Base-by-base conservation (phyloP, 2,329 filamentous ascomycete genomes). In the Colletotrichum destructivum region DNA sequence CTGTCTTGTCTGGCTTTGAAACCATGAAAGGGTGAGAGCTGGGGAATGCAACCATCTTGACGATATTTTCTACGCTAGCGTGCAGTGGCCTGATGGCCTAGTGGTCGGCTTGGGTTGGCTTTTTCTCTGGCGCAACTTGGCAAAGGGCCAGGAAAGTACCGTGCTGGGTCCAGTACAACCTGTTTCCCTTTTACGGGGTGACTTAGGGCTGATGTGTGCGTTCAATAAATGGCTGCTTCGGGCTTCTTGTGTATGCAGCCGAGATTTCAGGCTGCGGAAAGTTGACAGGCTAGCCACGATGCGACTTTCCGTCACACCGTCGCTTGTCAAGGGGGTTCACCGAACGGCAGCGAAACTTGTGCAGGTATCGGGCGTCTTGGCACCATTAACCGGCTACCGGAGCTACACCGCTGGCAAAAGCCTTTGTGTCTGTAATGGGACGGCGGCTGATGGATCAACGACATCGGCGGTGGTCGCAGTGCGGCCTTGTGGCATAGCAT, bases 131-230 rank as follows among this genome's bases (percentile, higher is more conserved):
- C 18, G 23, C 11, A 42, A 7, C n/a, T 12, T 47, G 16, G 23
- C n/a, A 16, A 44, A 12, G 47, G 21, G n/a, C 13, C 57, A 38
- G 44, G 46, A 46, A 71, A 71, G 64, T 59, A 59, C 46, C 49
- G 44, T 62, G 63, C 64, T 18, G 21, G n/a, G 13, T 47, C 64
- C 56, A 18, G 16, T 8, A 15, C 44, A 44, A 11, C 64, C 5
- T 11, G 35, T 40, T 47, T n/a, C 9, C 16, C 42, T 65, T 23
- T 63, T 46, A 54, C 26, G 62, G n/a, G 18, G 54, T 68, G 71
- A 62, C 71, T 73, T 56, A 68, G 62, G 70, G 71, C 62, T 64
- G 71, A 67, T 55, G 40, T 47, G 68, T 52, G 62, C 51, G 60
- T 47, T 62, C 65, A 54, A 73, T 67, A 60, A 71, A 54, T 57